phyloP scores from a whole-genome alignment of 306 rosid genomes.

The Hippophae tibetana region DNA sequence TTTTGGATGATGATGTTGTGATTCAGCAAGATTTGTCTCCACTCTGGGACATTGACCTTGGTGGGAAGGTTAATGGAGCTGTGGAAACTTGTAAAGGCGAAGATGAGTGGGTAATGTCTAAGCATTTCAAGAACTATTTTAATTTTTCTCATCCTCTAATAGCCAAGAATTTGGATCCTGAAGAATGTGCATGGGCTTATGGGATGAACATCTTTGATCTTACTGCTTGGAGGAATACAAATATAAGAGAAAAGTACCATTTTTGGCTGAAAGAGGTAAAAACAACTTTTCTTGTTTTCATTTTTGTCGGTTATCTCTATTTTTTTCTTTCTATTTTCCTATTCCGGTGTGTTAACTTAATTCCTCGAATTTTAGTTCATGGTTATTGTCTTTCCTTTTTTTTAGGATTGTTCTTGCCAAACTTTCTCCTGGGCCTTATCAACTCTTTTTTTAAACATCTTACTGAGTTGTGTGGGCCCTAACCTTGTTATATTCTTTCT shows the following conservation, averaged over 20 bases:
- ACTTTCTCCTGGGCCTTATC: not conserved
- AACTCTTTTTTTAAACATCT: no score
- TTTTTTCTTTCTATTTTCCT: not conserved
- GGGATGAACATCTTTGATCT: conserved; percentile 96
- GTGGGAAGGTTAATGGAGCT: conserved; percentile 92
- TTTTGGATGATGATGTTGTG: conserved; percentile 89
- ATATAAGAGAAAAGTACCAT: conserved; percentile 75
- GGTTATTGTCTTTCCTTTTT: not conserved
- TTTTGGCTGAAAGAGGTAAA: conserved; percentile 90
- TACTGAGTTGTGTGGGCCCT: no score
- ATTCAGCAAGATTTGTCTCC: conserved; percentile 83
- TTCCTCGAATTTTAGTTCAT: not conserved
- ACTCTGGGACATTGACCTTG: conserved; percentile 82
- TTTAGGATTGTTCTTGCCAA: not conserved
- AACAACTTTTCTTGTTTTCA: not conserved
- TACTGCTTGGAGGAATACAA: conserved; percentile 69
- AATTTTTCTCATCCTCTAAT: conserved; percentile 88
- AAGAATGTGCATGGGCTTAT: conserved; percentile 99
- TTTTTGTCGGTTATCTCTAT: not conserved
- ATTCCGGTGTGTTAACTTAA: not conserved
- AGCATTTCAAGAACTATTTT: conserved; percentile 82
- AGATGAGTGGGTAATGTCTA: conserved; percentile 97
- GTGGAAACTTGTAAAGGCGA: conserved; percentile 95
- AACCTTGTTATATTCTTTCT: no score
- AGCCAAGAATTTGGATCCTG: conserved; percentile 63